These are phyloP conservation scores for Candida freyschussii DNA, from an alignment of 1,139 yeast species.

Conservation along the genomic window DNA sequence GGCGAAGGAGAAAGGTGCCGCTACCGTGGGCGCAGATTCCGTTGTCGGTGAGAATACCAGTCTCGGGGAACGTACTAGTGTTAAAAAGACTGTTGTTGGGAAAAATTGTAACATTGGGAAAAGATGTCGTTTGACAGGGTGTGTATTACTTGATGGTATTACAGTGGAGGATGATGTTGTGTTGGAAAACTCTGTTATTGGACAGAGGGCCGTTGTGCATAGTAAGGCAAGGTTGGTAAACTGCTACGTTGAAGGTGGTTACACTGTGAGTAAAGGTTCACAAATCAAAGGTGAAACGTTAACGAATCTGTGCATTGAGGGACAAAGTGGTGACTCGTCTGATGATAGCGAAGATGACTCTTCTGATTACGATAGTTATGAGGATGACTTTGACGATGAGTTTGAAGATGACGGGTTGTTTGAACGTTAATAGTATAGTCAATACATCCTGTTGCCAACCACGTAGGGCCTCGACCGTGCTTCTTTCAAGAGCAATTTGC, in stretches of 20 bases:
- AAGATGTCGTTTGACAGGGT: conserved; percentile 83
- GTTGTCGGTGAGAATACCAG: conserved; percentile 55
- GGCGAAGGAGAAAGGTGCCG: conserved; percentile 51
- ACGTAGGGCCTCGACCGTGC: too few species aligned
- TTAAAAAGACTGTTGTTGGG: conserved; percentile 81
- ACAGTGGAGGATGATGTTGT: conserved; percentile 70
- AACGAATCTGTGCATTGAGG: conserved; percentile 57
- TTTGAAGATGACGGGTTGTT: conserved; percentile 38
- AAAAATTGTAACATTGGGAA: conserved; percentile 73
- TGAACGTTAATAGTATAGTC: conserved; percentile 44
- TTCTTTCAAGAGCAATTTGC: too few species aligned
- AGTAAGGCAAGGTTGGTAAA: conserved; percentile 58
- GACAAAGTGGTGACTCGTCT: conserved; percentile 32
- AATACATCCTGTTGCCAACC: too few species aligned
- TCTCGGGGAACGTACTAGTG: conserved; percentile 75
- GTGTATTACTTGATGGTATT: conserved; percentile 69
- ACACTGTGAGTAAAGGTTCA: conserved; percentile 56
- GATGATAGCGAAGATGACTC: conserved; percentile 34
- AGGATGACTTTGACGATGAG: conserved; percentile 33
- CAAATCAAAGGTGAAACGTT: conserved; percentile 81
- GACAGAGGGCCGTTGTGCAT: conserved; percentile 58
- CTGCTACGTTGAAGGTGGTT: conserved; percentile 82
- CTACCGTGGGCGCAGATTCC: conserved; percentile 87
- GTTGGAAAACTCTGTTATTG: conserved; percentile 85
- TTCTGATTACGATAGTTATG: conserved; percentile 30